phyloP scores from a whole-genome alignment of 768 basidiomycete genomes.

The Mycena pura region DNA sequence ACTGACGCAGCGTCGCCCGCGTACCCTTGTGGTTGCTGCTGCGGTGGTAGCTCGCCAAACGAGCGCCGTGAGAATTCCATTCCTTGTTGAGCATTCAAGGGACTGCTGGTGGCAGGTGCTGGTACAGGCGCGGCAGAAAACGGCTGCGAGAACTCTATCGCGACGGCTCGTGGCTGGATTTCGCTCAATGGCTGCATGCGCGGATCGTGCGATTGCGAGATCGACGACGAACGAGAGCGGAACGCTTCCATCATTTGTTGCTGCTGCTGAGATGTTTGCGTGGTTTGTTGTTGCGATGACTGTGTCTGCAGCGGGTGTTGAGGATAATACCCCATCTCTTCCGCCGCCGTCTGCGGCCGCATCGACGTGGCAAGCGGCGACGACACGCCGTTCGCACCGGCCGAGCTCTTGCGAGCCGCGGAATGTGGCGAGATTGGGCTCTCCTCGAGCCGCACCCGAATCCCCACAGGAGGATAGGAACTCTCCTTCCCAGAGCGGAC shows the following conservation, averaged over 20 bases:
- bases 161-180: not conserved
- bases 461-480: too few species aligned
- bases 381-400: not conserved
- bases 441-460: slow-evolving; percentile 14
- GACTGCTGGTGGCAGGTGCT: slow-evolving; percentile 1
- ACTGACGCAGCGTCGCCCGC: slow-evolving; percentile 17
- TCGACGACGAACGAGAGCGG: slow-evolving; percentile 38
- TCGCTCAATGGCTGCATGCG: slow-evolving; percentile 18
- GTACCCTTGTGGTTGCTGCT: slow-evolving; percentile 30
- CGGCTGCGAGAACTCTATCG: slow-evolving; percentile 25
- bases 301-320: slow-evolving; percentile 1
- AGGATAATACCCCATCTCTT: slow-evolving; percentile 21
- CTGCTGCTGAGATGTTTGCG: not conserved
- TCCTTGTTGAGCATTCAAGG: slow-evolving; percentile 24
- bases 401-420: not conserved
- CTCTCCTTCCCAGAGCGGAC: slow-evolving; percentile 47
- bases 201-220: slow-evolving; percentile 26
- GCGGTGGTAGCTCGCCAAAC: slow-evolving; percentile 22
- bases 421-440: not conserved
- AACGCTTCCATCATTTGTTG: slow-evolving; percentile 20
- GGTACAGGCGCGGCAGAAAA: slow-evolving; percentile 15
- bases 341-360: not conserved
- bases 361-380: not conserved
- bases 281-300: slow-evolving; percentile 1
- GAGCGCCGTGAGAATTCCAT: slow-evolving; percentile 28